Evolutionary conservation across 768 basidiomycete species (phyloP), one percentile per base, ranked within the genome.

Genomic region (Floccularia luteovirens): DNA sequence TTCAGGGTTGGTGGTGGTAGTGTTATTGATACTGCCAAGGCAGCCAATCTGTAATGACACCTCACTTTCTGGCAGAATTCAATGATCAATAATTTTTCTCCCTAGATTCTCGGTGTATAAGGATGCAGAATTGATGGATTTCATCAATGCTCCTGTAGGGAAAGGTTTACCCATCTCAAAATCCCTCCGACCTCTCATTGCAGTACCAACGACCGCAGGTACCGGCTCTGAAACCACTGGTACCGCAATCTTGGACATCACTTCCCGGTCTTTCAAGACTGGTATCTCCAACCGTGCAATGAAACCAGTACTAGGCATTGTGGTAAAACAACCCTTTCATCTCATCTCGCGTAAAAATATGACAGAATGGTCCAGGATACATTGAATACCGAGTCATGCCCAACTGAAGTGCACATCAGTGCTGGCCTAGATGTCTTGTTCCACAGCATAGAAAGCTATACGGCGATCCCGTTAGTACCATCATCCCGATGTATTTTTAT

Each of bases 201-300:
- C 90, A 31, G 70, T 91, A 61, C 72, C 74, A 16, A 77, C 75
- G 16, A 77, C 75, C 3, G 79, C 79, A 22, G 94, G 94, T 36
- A 94, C 92, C 11, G 92, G 91, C 13, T 90, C 88, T 1, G 90
- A 97, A 59, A 97, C 93, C 2, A 97, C 93, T 0, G 93, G 93
- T 7, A 84, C 93, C 0, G 90, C 93, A 8, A 94, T 97, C 49
- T 74, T 96, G 40, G 89, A 93, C 53, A 90, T 96, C 31, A 89
- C 93, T 0, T 91, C 90, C 0, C 78, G 74, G 51, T 77, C 82
- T 4, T 96, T 97, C 75, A 97, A 97, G 70, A 97, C 94, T 11
- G 94, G 94, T 31, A 98, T 98, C 49, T 85, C 94, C 0, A 91
- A 74, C 54, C 79, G 93, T 25, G 90, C 92, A 3, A 64, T 98